Evolutionary conservation across 2,329 filamentous ascomycete genomes (phyloP), one percentile per base, ranked within the genome.

Genomic region (Uncinocarpus reesii): DNA sequence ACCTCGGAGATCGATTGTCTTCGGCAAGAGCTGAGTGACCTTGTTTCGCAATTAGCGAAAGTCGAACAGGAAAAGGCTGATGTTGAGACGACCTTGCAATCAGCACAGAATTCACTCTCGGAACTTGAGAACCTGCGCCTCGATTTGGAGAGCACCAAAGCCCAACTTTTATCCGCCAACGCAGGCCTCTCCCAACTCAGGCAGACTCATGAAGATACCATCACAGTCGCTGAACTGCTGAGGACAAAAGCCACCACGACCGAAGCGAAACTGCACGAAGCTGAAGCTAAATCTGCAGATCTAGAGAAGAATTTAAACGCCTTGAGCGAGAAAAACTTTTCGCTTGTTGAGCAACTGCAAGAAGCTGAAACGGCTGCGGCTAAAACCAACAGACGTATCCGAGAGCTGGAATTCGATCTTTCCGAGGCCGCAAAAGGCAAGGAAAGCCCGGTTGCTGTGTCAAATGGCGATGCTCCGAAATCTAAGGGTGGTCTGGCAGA

Each of bases 51-150:
- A 42, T 67, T 75, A 51, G 64, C 69, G 45, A 69, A 68, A 56
- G 58, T 67, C 36, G 53, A 63, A 34, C 52, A 61, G 29, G 69
- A 73, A 45, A 68, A 70, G 38, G 64, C 63, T 43, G 64, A 72
- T 34, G 69, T 75, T 47, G 72, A 75, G 40, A 47, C 60, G 52
- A 62, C 64, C 28, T 58, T 60, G 48, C 53, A 62, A 47, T 55
- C 58, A n/a, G 46, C 66, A 53, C 48, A 57, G 59, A 51, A 65
- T 58, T 80, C 82, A 50, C 72, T 93, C 41, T 86, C 93, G 48
- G 84, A 88, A 24, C 92, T 95, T 63, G 92, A 93, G 76, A 76
- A 71, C 51, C 70, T 75, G 52, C 79, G 80, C 69, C 79, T 80
- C 62, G 76, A 86, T 42, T 68, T 83, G 46, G 83, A 82, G 68